Percentiles rank a stretch among this genome's conserved stretches.
Evolutionary conservation across 2,329 filamentous ascomycete genomes (phyloP).

Genomic region (Plectosphaerella cucumerina): DNA sequence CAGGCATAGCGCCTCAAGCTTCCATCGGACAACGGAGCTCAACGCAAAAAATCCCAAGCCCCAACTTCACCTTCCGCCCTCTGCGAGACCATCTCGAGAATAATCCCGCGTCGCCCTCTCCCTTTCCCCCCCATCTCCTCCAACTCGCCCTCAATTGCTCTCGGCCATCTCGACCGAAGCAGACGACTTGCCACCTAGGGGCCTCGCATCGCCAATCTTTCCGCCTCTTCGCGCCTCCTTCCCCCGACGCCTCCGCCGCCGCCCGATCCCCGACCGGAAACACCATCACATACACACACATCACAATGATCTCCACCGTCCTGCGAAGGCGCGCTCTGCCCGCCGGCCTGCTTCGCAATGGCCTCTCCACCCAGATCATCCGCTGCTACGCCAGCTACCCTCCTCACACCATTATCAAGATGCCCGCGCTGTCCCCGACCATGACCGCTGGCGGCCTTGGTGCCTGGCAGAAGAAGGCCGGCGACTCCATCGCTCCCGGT

Average conservation of each 20-base stretch:
- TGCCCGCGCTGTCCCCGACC: constrained; percentile 96
- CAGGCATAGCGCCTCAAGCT: constrained; percentile 25
- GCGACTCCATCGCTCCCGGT: constrained; percentile 81
- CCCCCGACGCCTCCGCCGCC: constrained; percentile 1
- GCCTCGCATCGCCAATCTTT: not conserved
- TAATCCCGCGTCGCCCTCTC: constrained; percentile 22
- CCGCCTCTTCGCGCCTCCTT: constrained; percentile 7
- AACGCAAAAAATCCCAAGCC: constrained; percentile 37
- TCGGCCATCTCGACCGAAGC: constrained; percentile 2
- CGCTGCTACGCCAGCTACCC: constrained; percentile 81
- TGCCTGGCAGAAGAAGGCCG: constrained; percentile 94
- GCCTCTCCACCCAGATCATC: constrained; percentile 50
- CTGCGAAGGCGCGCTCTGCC: constrained; percentile 59
- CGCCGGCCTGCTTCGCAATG: constrained; percentile 45
- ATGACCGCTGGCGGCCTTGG: constrained; percentile 98
- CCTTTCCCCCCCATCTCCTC: constrained; percentile 14
- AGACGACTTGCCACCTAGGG: not conserved
- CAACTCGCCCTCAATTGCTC: constrained; percentile 9
- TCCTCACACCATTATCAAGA: constrained; percentile 90
- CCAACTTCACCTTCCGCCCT: constrained; percentile 18
- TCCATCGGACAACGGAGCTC: constrained; percentile 31
- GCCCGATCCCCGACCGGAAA: constrained; percentile 7
- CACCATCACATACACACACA: not conserved
- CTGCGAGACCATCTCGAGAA: constrained; percentile 17
- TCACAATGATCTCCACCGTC: constrained; percentile 58